Percentiles rank a stretch among this genome's conserved stretches.
These are phyloP conservation scores for Toxoplasma gondii DNA, from an alignment of 169 alveolate species.

Conservation along the genomic window DNA sequence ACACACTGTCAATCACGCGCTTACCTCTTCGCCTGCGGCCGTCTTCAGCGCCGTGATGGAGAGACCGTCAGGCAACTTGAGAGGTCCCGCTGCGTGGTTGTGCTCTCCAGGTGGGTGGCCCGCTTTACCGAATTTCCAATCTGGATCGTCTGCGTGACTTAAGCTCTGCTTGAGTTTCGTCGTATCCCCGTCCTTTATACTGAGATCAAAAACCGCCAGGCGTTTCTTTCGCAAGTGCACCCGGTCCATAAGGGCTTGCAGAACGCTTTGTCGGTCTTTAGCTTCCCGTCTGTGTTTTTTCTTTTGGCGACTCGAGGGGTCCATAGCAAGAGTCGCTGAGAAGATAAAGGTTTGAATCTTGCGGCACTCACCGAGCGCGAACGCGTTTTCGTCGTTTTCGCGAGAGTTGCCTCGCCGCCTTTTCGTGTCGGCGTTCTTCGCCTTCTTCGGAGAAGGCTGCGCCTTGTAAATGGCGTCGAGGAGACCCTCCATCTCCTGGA, in stretches of 20 bases:
- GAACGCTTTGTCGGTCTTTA: background rate
- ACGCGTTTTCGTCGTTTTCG: background rate
- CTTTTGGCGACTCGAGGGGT: background rate
- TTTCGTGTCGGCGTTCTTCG: background rate
- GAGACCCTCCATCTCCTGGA: conserved; percentile 76
- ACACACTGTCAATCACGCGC: background rate
- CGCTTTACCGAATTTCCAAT: background rate
- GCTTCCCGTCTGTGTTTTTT: background rate
- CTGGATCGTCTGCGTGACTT: background rate
- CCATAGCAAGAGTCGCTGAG: conserved; percentile 39
- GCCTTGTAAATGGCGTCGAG: conserved; percentile 75
- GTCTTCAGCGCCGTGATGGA: background rate
- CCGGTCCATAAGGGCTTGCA: conserved; percentile 37
- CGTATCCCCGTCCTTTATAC: background rate
- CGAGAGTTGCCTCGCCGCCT: background rate
- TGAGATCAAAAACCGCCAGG: background rate
- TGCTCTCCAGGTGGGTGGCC: background rate
- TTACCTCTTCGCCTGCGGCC: conserved; percentile 1
- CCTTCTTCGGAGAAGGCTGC: background rate
- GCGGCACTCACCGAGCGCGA: background rate
- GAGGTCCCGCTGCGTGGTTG: background rate
- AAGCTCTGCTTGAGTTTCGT: background rate
- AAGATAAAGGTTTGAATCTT: conserved; percentile 19
- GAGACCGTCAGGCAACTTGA: conserved; percentile 26
- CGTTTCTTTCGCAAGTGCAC: background rate